Conservation (phyloP, 2,329 filamentous ascomycete species). For the Aspergillus sp. region DNA sequence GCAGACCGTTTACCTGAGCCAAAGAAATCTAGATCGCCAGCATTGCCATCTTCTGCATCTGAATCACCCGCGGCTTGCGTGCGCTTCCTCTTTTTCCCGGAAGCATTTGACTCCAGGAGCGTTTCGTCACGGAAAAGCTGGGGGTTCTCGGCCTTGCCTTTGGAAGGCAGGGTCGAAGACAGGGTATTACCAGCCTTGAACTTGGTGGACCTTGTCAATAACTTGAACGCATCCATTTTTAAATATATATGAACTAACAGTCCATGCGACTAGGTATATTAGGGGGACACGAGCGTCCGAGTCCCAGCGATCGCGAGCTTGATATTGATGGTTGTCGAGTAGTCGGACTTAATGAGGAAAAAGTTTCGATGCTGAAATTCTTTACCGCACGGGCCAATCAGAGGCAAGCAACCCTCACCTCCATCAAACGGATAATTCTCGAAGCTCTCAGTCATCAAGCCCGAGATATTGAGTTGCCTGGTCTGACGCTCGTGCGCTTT, state of each 20-base stretch:
- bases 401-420: constrained; percentile 14
- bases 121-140: constrained; percentile 40
- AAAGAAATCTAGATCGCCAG: constrained; percentile 41
- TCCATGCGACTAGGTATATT: constrained; percentile 8
- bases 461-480: too few relatives aligned
- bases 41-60: constrained; percentile 16
- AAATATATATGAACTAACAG: neutral
- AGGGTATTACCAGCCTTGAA: constrained; percentile 34
- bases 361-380: constrained; percentile 27
- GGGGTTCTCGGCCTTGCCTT: constrained; percentile 42
- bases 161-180: constrained; percentile 40
- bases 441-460: neutral
- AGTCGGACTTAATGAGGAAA: constrained; percentile 13
- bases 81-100: constrained; percentile 42
- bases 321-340: constrained; percentile 16
- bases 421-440: neutral
- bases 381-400: constrained; percentile 39
- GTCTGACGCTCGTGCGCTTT: too few relatives aligned
- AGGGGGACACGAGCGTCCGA: neutral
- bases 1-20: constrained; percentile 31
- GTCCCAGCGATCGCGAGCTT: neutral
- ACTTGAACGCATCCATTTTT: constrained; percentile 49
- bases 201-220: constrained; percentile 48
- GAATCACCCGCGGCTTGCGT: constrained; percentile 22
- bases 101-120: constrained; percentile 25